Percentiles rank a stretch among this genome's conserved stretches.
Evolutionary conservation across 2,329 filamentous ascomycete genomes (phyloP).

Genomic region (Neonectria coccinea): DNA sequence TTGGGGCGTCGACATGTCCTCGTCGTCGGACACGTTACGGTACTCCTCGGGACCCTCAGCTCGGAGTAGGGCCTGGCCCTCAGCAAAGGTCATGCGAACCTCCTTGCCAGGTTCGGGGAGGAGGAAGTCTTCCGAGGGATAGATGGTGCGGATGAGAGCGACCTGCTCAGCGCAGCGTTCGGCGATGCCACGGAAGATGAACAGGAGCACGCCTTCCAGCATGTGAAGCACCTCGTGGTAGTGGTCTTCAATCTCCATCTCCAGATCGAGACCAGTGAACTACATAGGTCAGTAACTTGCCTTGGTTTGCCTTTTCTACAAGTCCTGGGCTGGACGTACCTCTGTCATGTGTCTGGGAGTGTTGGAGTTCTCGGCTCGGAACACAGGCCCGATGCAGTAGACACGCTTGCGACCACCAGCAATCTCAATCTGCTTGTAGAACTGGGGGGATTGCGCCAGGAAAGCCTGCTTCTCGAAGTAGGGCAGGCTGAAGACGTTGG

Average conservation of each 20-base stretch:
- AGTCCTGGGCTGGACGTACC: constrained; percentile 49
- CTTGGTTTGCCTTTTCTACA: background rate
- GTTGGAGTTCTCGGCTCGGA: constrained; percentile 88
- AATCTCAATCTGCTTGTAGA: constrained; percentile 91
- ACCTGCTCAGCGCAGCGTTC: constrained; percentile 77
- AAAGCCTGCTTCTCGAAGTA: constrained; percentile 90
- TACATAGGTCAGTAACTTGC: constrained; percentile 43
- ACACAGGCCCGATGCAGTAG: constrained; percentile 83
- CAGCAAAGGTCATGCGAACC: constrained; percentile 80
- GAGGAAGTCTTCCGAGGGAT: constrained; percentile 82
- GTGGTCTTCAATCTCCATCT: constrained; percentile 85
- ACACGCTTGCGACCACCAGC: constrained; percentile 82
- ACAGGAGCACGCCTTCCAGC: constrained; percentile 79
- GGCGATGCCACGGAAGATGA: constrained; percentile 82
- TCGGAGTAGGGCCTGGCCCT: constrained; percentile 81
- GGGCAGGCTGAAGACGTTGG: constrained; percentile 88
- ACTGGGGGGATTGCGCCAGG: constrained; percentile 84
- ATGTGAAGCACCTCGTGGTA: constrained; percentile 81
- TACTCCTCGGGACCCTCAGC: constrained; percentile 77
- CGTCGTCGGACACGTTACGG: constrained; percentile 76
- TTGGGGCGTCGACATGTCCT: constrained; percentile 84
- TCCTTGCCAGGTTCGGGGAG: constrained; percentile 80
- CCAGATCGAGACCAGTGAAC: constrained; percentile 89
- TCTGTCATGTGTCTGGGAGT: constrained; percentile 88
- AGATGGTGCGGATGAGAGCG: constrained; percentile 76